These are phyloP conservation scores for Actinomortierella ambigua DNA, from an alignment of 371 early-diverging fungal species.

Conservation along the genomic window DNA sequence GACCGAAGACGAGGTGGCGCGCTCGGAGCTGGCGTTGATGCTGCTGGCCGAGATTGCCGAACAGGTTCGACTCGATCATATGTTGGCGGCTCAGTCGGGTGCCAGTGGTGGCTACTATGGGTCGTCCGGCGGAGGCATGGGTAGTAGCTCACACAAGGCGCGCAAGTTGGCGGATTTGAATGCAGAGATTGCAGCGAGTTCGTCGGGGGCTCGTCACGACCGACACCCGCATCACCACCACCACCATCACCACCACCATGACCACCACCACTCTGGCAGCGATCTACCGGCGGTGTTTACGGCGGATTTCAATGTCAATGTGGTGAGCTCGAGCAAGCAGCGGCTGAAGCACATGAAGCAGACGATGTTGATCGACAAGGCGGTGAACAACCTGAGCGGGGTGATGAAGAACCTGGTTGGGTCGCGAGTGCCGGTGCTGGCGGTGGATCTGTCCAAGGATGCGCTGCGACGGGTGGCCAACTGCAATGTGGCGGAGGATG, in stretches of 20 bases:
- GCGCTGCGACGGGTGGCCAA: conserved; percentile 60
- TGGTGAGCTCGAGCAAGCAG: conserved; percentile 45
- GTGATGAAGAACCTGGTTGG: conserved; percentile 58
- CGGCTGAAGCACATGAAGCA: conserved; percentile 76
- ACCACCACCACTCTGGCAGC: conserved; percentile 22
- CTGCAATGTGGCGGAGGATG: conserved; percentile 64
- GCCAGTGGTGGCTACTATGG: conserved; percentile 11
- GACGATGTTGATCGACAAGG: conserved; percentile 70
- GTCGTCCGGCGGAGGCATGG: conserved; percentile 60
- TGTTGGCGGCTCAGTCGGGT: conserved; percentile 44
- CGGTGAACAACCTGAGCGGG: conserved; percentile 57
- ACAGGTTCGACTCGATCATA: conserved; percentile 61
- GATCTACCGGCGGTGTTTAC: conserved; percentile 9
- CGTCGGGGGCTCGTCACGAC: conserved; percentile 25
- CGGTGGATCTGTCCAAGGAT: conserved; percentile 69
- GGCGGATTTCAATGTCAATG: conserved; percentile 39
- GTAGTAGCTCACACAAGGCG: conserved; percentile 54
- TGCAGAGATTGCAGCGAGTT: conserved; percentile 14
- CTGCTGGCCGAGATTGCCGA: conserved; percentile 72
- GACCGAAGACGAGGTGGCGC: conserved; percentile 68
- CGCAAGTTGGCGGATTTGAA: conserved; percentile 47
- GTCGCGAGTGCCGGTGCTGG: conserved; percentile 70
- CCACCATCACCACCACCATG: conserved; percentile 42
- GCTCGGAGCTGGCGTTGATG: conserved; percentile 62
- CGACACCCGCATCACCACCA: conserved; percentile 32